Conservation (phyloP, 352 stramenopile species). For the Pythium scleroteichum region DNA sequence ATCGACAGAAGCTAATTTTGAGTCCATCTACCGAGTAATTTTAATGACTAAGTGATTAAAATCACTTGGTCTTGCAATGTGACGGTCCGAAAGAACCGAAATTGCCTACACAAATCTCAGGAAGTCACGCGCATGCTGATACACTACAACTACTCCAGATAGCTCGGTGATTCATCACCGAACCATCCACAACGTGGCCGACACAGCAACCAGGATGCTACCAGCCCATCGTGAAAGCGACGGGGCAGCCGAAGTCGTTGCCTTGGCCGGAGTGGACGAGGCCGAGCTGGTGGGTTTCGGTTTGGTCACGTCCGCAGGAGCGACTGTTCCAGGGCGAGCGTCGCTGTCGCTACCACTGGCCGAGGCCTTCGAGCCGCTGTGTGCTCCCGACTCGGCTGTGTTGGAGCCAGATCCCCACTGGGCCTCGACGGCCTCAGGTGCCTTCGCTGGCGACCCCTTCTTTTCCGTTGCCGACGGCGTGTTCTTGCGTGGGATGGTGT, state of each 20-base stretch:
- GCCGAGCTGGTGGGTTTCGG: neutral
- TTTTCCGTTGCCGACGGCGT: conserved; percentile 24
- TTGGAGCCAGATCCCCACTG: conserved; percentile 10
- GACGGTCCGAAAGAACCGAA: no score
- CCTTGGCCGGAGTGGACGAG: conserved; percentile 1
- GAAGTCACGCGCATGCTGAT: no score
- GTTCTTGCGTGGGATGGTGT: conserved; percentile 45
- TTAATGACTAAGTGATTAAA: no score
- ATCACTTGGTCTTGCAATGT: no score
- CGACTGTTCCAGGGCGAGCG: neutral
- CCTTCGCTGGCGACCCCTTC: conserved; percentile 45
- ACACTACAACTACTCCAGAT: no score
- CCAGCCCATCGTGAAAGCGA: neutral
- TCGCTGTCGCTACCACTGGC: neutral
- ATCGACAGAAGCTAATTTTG: no score
- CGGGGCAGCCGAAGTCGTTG: neutral
- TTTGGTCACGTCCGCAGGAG: conserved; percentile 1
- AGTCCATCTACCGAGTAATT: no score
- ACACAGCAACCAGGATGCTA: neutral
- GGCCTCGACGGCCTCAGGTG: conserved; percentile 25
- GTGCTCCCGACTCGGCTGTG: conserved; percentile 13
- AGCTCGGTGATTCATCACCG: neutral
- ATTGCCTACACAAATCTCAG: no score
- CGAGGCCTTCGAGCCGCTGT: conserved; percentile 18
- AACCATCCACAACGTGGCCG: neutral